These are phyloP conservation scores for Mycena leptocephala DNA, from an alignment of 768 basidiomycete species.

Conservation along the genomic window DNA sequence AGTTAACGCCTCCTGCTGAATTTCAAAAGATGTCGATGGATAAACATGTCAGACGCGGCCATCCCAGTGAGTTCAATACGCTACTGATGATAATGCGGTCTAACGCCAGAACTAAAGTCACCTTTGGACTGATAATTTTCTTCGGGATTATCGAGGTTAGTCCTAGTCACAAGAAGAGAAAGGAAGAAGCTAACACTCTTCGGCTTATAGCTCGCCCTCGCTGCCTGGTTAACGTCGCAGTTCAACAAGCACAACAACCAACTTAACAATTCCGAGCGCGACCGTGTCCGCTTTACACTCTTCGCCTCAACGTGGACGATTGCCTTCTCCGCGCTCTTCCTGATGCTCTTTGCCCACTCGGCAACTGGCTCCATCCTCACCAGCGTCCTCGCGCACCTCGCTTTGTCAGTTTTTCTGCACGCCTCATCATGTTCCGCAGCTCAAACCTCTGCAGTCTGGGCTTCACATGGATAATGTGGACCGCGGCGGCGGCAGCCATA, in stretches of 20 bases:
- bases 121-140: conserved; percentile 70
- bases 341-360: conserved; percentile 69
- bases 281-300: conserved; percentile 77
- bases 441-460: conserved; percentile 62
- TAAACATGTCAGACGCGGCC: conserved; percentile 65
- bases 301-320: conserved; percentile 86
- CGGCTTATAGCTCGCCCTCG: conserved; percentile 69
- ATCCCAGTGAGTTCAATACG: conserved; percentile 62
- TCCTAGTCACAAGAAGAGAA: not conserved
- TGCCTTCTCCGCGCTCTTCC: conserved; percentile 65
- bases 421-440: not conserved
- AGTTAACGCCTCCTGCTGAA: not conserved
- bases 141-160: conserved; percentile 79
- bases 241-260: conserved; percentile 74
- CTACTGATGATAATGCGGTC: not conserved
- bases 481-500: conserved; percentile 79
- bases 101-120: conserved; percentile 50
- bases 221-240: conserved; percentile 79
- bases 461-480: conserved; percentile 87
- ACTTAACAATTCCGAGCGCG: conserved; percentile 63
- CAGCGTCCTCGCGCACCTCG: conserved; percentile 75
- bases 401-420: conserved; percentile 66
- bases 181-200: not conserved
- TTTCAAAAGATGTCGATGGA: conserved; percentile 52
- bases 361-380: conserved; percentile 66